Evolutionary conservation across 306 rosid genomes (phyloP), one percentile per base, ranked within the genome.

Genomic region (Vigna unguiculata): DNA sequence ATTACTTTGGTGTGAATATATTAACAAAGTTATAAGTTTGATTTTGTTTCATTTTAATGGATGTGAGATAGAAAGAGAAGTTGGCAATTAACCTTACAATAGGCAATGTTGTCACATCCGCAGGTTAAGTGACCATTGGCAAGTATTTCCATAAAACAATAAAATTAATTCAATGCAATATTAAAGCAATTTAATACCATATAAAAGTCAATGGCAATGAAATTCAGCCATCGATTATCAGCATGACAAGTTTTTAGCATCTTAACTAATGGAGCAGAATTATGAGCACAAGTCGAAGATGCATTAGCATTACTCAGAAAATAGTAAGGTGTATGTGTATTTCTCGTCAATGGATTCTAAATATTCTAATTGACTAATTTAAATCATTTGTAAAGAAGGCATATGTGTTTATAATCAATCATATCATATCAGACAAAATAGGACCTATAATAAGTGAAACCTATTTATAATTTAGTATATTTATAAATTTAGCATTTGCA

Each of bases 121-220:
- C 97, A 90, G 62, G 91, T 90, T 71, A 90, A 83, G 63, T 93
- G 96, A 45, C 97, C 97, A 41, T 89, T 93, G 32, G 96, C 32
- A 28, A 28, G 32, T 28, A 28, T 28, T 28, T 28, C 4, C 32
- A 28, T 15, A 40, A 40, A 40, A 40, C 9, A 43, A 43, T 43
- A 0, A 15, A n/a, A 48, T 48, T 4, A 46, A 5, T 47, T 10
- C 9, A 74, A 34, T 5, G 9, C 47, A 4, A 2, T 13, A 28
- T 28, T 28, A 4, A 12, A 10, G n/a, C 14, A 4, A 25, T 59
- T 11, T 9, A n/a, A 1, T 14, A 89, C 98, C 96, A 66, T 40
- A 78, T 89, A 93, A 81, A 83, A 93, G 84, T 93, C 96, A 69
- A 93, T 94, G 43, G 94, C 89, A 65, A 93, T 79, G 83, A 93